Percentiles rank a stretch among this genome's conserved stretches.
Conservation (phyloP, 495 filamentous ascomycete genomes). For the Hypoxylon intermedium region DNA sequence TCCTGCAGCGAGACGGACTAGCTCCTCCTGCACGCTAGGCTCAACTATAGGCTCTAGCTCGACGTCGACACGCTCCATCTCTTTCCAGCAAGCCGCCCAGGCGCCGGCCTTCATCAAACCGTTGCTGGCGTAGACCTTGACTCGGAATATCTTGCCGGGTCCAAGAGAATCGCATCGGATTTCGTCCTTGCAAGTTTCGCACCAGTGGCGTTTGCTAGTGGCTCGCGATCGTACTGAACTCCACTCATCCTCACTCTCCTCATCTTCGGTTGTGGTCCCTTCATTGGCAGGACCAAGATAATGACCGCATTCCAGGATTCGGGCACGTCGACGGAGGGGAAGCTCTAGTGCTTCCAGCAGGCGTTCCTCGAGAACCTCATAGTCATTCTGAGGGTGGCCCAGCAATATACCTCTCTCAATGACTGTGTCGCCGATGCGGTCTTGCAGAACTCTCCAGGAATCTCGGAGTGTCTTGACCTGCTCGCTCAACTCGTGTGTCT, state of each 20-base stretch:
- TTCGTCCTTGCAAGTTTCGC: constrained; percentile 63
- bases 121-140: constrained; percentile 92
- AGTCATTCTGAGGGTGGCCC: constrained; percentile 87
- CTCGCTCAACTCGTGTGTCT: constrained; percentile 56
- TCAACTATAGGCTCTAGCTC: constrained; percentile 76
- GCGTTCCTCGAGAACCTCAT: constrained; percentile 89
- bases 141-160: constrained; percentile 69
- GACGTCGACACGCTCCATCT: constrained; percentile 97
- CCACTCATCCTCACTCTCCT: constrained; percentile 58
- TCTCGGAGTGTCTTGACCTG: constrained; percentile 65
- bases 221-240: constrained; percentile 42
- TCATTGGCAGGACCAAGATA: constrained; percentile 60
- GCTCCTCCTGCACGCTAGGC: constrained; percentile 47
- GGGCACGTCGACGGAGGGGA: constrained; percentile 63
- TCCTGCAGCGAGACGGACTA: constrained; percentile 51
- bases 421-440: constrained; percentile 77
- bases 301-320: constrained; percentile 82
- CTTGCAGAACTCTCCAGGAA: constrained; percentile 76
- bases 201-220: constrained; percentile 61
- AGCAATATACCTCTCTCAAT: constrained; percentile 85
- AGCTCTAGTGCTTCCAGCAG: constrained; percentile 88
- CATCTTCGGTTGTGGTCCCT: constrained; percentile 50
- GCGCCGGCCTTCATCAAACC: constrained; percentile 90
- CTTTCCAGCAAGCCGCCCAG: constrained; percentile 91
- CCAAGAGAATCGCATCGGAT: constrained; percentile 56